These are phyloP conservation scores for Eremothecium cymbalariae DNA, from an alignment of 1,139 yeast genomes.

Conservation along the genomic window DNA sequence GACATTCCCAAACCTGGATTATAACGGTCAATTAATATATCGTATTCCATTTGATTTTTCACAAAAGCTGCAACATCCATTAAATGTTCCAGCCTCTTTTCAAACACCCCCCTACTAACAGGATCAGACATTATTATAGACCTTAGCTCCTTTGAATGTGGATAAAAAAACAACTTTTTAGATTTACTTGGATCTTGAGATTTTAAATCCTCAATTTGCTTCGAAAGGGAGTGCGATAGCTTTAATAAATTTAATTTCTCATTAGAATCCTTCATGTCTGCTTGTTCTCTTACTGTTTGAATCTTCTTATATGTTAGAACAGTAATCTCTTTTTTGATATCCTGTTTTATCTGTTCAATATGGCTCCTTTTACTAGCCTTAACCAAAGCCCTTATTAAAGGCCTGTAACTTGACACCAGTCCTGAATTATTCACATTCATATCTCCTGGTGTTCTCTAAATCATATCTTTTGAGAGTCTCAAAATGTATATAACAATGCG, in stretches of 20 bases:
- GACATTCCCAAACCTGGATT: conserved; percentile 76
- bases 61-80: conserved; percentile 44
- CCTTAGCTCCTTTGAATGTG: conserved; percentile 13
- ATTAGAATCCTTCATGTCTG: conserved; percentile 18
- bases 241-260: conserved; percentile 31
- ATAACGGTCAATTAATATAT: conserved; percentile 72
- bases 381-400: conserved; percentile 39
- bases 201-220: conserved; percentile 22
- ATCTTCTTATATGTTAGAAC: conserved; percentile 47
- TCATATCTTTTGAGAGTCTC: no score
- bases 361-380: conserved; percentile 39
- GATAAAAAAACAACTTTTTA: conserved; percentile 16
- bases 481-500: no score
- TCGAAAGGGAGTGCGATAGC: conserved; percentile 31
- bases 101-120: conserved; percentile 10
- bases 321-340: conserved; percentile 44
- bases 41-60: conserved; percentile 66
- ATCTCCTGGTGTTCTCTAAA: not conserved
- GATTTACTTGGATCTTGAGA: conserved; percentile 14
- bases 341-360: conserved; percentile 39
- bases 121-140: conserved; percentile 10
- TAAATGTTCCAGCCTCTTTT: conserved; percentile 22
- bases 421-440: not conserved
- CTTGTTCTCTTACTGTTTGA: conserved; percentile 36
- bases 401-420: conserved; percentile 23